phyloP scores from a whole-genome alignment of 1,284 basidiomycete genomes.

The Naganishia cerealis region DNA sequence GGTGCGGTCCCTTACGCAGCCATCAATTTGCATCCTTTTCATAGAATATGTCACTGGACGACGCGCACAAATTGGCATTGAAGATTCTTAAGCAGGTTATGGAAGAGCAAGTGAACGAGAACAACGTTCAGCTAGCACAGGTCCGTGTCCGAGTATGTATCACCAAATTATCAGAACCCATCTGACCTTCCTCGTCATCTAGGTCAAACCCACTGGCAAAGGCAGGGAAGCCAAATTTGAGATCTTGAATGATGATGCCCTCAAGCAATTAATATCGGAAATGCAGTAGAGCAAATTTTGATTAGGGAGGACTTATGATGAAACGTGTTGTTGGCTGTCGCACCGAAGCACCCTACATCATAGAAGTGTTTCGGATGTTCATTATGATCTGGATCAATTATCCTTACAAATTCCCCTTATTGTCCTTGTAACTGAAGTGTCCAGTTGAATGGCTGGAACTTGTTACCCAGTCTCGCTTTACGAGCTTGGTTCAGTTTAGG shows the following conservation, averaged over 20 bases:
- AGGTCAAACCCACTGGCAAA: constrained; percentile 27
- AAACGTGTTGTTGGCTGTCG: not conserved
- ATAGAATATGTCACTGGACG: constrained; percentile 86
- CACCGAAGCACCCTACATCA: not conserved
- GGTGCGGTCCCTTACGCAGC: not conserved
- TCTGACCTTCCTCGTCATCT: not conserved
- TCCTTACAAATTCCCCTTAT: not conserved
- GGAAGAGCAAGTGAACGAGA: constrained; percentile 98
- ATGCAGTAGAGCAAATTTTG: constrained; percentile 17
- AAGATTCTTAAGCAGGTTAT: constrained; percentile 97
- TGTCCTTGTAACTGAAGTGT: constrained; percentile 42
- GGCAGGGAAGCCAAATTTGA: constrained; percentile 33
- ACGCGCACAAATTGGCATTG: constrained; percentile 83
- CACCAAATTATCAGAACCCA: not conserved
- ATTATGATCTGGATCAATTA: not conserved
- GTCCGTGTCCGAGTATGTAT: constrained; percentile 55
- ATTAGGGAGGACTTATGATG: not conserved
- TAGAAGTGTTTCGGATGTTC: not conserved
- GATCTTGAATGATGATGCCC: constrained; percentile 30
- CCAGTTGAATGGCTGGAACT: constrained; percentile 55
- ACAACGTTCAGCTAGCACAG: constrained; percentile 96
- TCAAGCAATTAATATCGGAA: constrained; percentile 33
- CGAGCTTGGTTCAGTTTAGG: constrained; percentile 68
- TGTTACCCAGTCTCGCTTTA: constrained; percentile 57
- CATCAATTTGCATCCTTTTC: not conserved